A percentile compares a stretch with the other conserved stretches of the same genome.
Evolutionary conservation across 1,139 yeast genomes (phyloP).

Genomic region (Candida buenavistaensis): DNA sequence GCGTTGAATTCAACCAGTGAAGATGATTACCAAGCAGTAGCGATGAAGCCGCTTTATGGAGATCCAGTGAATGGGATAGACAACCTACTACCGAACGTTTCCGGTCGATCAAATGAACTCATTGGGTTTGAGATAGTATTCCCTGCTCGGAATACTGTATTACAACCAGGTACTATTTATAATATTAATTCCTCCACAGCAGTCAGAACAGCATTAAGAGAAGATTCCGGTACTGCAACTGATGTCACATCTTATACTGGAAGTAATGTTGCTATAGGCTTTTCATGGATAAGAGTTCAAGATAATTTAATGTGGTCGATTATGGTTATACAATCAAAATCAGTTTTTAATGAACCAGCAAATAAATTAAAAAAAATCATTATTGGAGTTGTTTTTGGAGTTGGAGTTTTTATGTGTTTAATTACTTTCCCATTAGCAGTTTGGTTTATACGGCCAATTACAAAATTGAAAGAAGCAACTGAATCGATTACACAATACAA

Average conservation of each 20-base stretch:
- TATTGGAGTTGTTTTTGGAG: conserved; percentile 76
- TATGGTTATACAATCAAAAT: conserved; percentile 62
- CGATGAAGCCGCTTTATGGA: conserved; percentile 32
- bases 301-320: conserved; percentile 69
- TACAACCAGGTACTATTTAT: conserved; percentile 26
- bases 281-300: conserved; percentile 49
- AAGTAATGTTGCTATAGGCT: conserved; percentile 67
- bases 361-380: conserved; percentile 63
- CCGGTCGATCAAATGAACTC: conserved; percentile 13
- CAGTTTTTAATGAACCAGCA: conserved; percentile 64
- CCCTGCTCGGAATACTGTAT: conserved; percentile 22
- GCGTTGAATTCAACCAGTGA: conserved; percentile 48
- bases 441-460: conserved; percentile 82
- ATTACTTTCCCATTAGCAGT: conserved; percentile 82
- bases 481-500: conserved; percentile 53
- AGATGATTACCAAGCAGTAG: conserved; percentile 34
- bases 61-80: conserved; percentile 13
- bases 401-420: conserved; percentile 72
- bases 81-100: conserved; percentile 7
- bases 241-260: conserved; percentile 43
- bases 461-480: conserved; percentile 79
- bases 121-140: conserved; percentile 39
- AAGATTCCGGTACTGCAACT: conserved; percentile 49
- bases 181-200: conserved; percentile 34
- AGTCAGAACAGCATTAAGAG: conserved; percentile 37